phyloP scores from a whole-genome alignment of 1,284 basidiomycete species.

The Phellinidium pouzarii region DNA sequence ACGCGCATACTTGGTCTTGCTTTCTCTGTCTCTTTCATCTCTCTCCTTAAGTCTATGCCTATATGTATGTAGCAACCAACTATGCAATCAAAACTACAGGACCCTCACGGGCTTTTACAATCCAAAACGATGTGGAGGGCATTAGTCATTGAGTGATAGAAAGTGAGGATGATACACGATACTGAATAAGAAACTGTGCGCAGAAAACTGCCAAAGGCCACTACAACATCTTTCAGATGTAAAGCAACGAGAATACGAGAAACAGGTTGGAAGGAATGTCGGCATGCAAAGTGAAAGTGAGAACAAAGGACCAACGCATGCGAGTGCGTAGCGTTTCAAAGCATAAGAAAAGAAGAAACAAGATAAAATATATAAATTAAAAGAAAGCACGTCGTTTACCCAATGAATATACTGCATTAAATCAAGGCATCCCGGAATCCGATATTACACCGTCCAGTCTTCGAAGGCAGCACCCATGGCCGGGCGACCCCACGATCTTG shows the following conservation, averaged over 20 bases:
- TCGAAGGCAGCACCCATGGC: conserved; percentile 44
- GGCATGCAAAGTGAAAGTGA: background rate
- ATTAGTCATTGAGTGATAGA: no score
- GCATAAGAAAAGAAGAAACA: background rate
- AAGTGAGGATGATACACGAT: no score
- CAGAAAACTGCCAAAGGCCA: no score
- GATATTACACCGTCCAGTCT: conserved; percentile 47
- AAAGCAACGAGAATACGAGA: no score
- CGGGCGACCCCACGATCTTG: conserved; percentile 40
- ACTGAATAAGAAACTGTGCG: no score
- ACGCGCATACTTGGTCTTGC: background rate
- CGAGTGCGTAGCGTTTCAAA: no score
- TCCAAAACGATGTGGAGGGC: background rate
- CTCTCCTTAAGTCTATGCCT: background rate
- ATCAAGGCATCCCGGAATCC: background rate
- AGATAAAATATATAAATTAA: background rate
- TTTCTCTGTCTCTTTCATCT: background rate
- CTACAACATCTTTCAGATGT: background rate
- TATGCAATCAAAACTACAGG: background rate
- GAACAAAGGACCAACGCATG: no score
- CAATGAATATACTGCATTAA: background rate
- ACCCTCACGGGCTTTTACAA: background rate
- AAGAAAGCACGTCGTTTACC: conserved; percentile 1
- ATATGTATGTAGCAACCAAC: background rate
- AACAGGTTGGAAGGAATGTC: background rate